Conservation (phyloP, 164 flowering plant species). For the Liriodendron chinense region DNA sequence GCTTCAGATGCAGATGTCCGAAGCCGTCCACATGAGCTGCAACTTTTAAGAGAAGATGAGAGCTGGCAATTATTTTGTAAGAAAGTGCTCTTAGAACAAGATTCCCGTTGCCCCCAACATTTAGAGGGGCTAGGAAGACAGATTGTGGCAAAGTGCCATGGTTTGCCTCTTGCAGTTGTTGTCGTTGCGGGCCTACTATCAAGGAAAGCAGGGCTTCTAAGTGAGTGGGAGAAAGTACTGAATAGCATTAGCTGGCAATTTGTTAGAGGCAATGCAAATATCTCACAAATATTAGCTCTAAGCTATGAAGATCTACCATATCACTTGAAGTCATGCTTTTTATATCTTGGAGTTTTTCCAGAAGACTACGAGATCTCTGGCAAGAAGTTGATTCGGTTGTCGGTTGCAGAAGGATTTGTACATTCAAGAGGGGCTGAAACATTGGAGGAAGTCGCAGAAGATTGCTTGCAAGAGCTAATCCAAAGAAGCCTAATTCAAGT, state of each 20-base stretch:
- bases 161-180: constrained; percentile 3
- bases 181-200: constrained; percentile 2
- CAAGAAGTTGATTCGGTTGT: neutral
- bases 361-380: neutral
- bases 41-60: neutral
- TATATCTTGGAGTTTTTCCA: neutral
- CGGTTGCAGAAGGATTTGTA: constrained; percentile 6
- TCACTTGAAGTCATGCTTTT: neutral
- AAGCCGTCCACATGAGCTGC: neutral
- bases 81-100: neutral
- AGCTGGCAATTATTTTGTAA: constrained; percentile 2
- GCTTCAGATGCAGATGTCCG: neutral
- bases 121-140: neutral
- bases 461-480: neutral
- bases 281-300: neutral
- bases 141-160: constrained; percentile 3
- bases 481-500: constrained; percentile 1
- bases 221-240: neutral
- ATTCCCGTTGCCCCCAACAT: neutral
- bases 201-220: neutral
- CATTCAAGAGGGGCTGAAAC: neutral
- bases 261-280: neutral
- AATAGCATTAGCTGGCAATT: neutral
- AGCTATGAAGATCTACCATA: neutral
- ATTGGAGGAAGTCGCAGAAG: constrained; percentile 3